Percentiles rank a stretch among this genome's conserved stretches.
phyloP scores from a whole-genome alignment of 495 filamentous ascomycete genomes.

The Penicillium paxilli region DNA sequence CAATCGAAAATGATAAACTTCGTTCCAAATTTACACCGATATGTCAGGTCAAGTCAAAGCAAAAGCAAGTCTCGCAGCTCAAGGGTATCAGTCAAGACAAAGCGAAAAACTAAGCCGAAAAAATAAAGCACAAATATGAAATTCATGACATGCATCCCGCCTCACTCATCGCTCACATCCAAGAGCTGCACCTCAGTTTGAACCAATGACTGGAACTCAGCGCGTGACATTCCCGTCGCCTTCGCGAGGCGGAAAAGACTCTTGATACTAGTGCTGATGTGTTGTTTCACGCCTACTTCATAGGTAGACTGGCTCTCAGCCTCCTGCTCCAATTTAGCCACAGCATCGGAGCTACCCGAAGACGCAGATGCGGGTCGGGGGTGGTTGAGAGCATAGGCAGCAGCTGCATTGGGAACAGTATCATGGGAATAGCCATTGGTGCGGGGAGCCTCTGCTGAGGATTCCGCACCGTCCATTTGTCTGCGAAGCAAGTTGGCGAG shows the following conservation, averaged over 20 bases:
- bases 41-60: no score
- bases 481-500: conserved; percentile 39
- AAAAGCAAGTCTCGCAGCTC: conserved; percentile 16
- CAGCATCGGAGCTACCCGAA: conserved; percentile 55
- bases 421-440: conserved; percentile 25
- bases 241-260: conserved; percentile 81
- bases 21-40: conserved; percentile 7
- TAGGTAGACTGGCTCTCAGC: conserved; percentile 64
- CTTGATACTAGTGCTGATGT: conserved; percentile 85
- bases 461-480: conserved; percentile 21
- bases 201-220: conserved; percentile 81
- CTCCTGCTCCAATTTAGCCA: conserved; percentile 66
- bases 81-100: conserved; percentile 25
- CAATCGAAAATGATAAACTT: conserved; percentile 11
- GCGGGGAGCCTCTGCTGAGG: conserved; percentile 12
- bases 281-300: conserved; percentile 83
- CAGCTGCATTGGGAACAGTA: conserved; percentile 18
- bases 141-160: no score
- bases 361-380: conserved; percentile 51
- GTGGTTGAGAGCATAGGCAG: conserved; percentile 35
- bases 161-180: conserved; percentile 60
- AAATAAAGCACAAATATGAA: conserved; percentile 21
- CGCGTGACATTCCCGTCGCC: conserved; percentile 74
- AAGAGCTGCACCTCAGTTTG: conserved; percentile 78
- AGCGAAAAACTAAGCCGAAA: conserved; percentile 1